Conservation (phyloP, 306 rosid species). For the Fragaria nilgerrensis region DNA sequence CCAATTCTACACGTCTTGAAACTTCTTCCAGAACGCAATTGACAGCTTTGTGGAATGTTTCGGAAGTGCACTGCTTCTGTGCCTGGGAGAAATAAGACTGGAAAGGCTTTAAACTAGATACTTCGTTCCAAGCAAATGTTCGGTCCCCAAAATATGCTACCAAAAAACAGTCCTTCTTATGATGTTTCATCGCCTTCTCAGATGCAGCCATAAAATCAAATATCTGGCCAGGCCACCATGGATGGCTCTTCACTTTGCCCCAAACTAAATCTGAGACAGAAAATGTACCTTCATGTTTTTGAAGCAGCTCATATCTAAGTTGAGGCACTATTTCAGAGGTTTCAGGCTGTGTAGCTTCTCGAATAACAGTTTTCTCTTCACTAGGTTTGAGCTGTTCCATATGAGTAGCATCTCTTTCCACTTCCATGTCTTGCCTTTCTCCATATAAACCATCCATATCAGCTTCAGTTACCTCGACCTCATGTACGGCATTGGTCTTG, state of each 20-base stretch:
- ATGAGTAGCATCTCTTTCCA: constrained; percentile 35
- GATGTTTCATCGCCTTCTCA: constrained; percentile 80
- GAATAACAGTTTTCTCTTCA: constrained; percentile 33
- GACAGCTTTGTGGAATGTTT: constrained; percentile 75
- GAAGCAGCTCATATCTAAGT: constrained; percentile 52
- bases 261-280: constrained; percentile 85
- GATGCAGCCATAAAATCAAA: constrained; percentile 83
- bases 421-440: constrained; percentile 42
- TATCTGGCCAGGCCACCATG: constrained; percentile 99
- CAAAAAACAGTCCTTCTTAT: constrained; percentile 77
- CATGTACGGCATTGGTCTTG: constrained; percentile 29
- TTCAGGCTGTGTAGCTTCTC: constrained; percentile 28
- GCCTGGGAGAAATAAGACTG: constrained; percentile 56
- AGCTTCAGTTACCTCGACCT: constrained; percentile 19
- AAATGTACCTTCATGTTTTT: constrained; percentile 60
- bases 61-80: constrained; percentile 74
- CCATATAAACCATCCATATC: constrained; percentile 45
- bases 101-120: constrained; percentile 69
- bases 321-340: constrained; percentile 32
- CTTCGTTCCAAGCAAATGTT: constrained; percentile 97
- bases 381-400: constrained; percentile 25
- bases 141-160: constrained; percentile 96
- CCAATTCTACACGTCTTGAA: constrained; percentile 70
- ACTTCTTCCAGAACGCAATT: constrained; percentile 82
- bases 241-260: constrained; percentile 98